Base-by-base conservation (phyloP, 176 grass and related monocot genomes). In the Eleusine indica region DNA sequence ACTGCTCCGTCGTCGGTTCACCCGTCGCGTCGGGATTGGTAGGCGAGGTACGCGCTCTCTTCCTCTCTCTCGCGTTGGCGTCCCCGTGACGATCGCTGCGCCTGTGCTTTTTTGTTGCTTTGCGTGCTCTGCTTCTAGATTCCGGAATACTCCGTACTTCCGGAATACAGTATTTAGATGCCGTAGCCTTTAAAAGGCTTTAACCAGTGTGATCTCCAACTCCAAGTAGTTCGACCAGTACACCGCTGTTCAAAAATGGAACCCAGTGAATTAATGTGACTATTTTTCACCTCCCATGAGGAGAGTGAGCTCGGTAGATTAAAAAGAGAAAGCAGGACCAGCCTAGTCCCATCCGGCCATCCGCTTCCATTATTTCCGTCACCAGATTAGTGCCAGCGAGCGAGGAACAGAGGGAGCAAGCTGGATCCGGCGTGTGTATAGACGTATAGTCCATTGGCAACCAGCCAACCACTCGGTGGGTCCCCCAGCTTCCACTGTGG, bases 361-460 rank as follows among this genome's bases (percentile, higher is more conserved):
- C 39, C 56, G 6, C 13, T 44, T 62, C 57, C 56, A 4, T 46
- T 30, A 15, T 9, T 25, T 9, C 32, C 32, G 53, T 21, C 10
- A 9, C 10, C 22, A 22, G 61, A 67, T 68, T 68, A 64, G 8
- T 38, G 63, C 64, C 64, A 80, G 77, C 29, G 5, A 3, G 30
- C 29, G 8, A 13, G 19, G 9, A 6, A 8, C 46, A 21, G 1
- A 13, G 29, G 13, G 28, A 21, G 51, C 43, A 30, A 73, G 74
- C 68, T 83, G 74, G 80, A 79, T 68, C 42, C 47, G 61, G 79
- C 61, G 81, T 66, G 74, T 6, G 25, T 25, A 25, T 25, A 25
- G 25, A 25, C 25, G 39, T 30, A 19, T 18, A 64, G 4, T 8
- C 38, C 46, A 73, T 13, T 57, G 30, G 58, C 25, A 35, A 35